Conservation (phyloP, 1,284 basidiomycete species). For the Austroboletus niveus region DNA sequence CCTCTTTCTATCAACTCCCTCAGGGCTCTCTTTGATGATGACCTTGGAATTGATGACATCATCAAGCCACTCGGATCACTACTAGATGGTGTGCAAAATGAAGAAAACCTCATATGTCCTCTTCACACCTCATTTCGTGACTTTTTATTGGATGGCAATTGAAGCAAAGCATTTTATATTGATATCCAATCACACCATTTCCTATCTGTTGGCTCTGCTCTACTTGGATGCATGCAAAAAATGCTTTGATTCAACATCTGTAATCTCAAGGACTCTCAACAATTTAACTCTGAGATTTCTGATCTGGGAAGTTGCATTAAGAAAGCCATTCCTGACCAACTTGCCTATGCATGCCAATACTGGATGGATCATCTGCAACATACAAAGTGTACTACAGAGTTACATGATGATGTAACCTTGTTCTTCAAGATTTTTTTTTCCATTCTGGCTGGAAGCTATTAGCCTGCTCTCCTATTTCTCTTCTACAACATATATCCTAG, state of each 20-base stretch:
- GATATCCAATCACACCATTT: not conserved
- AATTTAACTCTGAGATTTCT: not conserved
- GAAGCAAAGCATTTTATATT: not conserved
- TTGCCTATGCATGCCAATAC: slow-evolving; percentile 1
- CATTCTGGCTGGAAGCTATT: no score
- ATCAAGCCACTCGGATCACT: not conserved
- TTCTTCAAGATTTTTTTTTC: not conserved
- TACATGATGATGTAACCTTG: not conserved
- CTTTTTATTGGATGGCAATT: not conserved
- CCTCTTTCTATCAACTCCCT: not conserved
- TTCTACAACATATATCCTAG: not conserved
- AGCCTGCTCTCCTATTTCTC: not conserved
- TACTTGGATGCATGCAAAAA: not conserved
- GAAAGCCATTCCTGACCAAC: not conserved
- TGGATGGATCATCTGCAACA: slow-evolving; percentile 2
- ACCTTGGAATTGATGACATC: not conserved
- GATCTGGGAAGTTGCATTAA: not conserved
- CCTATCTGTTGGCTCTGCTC: not conserved
- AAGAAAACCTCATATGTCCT: no score
- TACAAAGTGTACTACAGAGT: not conserved
- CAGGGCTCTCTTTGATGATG: not conserved
- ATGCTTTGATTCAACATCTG: slow-evolving; percentile 3
- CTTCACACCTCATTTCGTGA: not conserved
- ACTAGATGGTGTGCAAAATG: not conserved
- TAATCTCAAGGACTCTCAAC: not conserved